A percentile compares a stretch with the other conserved stretches of the same genome.
phyloP scores from a whole-genome alignment of 495 filamentous ascomycete genomes.

The Talaromyces proteolyticus region DNA sequence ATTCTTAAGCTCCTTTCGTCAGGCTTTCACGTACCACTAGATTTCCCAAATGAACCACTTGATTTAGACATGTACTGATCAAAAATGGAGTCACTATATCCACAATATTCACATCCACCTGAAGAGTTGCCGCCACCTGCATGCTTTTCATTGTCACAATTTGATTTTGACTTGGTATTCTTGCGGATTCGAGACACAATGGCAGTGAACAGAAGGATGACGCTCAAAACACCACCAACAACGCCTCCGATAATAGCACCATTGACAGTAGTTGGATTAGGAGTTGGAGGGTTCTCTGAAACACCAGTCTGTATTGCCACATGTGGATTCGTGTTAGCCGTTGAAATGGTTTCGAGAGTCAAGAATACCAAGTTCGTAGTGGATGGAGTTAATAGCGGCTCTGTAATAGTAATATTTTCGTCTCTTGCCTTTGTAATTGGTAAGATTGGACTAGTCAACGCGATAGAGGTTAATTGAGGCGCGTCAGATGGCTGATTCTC shows the following conservation, averaged over 20 bases:
- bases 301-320: not conserved
- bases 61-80: not conserved
- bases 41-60: not conserved
- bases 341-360: too few species aligned
- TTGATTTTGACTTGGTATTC: conserved; percentile 7
- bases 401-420: not conserved
- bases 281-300: not conserved
- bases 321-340: not conserved
- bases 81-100: not conserved
- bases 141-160: not conserved
- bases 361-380: too few species aligned
- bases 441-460: conserved; percentile 1
- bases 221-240: conserved; percentile 15
- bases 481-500: conserved; percentile 7
- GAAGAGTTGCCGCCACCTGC: not conserved
- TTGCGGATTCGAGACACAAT: conserved; percentile 15
- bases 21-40: not conserved
- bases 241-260: conserved; percentile 22
- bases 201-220: conserved; percentile 15
- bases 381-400: too few species aligned
- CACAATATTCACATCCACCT: not conserved
- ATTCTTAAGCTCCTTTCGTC: not conserved
- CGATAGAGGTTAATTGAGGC: not conserved
- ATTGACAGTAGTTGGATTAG: not conserved
- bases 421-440: not conserved